Evolutionary conservation across 495 filamentous ascomycete genomes (phyloP).

Genomic region (Neurospora cerealis): DNA sequence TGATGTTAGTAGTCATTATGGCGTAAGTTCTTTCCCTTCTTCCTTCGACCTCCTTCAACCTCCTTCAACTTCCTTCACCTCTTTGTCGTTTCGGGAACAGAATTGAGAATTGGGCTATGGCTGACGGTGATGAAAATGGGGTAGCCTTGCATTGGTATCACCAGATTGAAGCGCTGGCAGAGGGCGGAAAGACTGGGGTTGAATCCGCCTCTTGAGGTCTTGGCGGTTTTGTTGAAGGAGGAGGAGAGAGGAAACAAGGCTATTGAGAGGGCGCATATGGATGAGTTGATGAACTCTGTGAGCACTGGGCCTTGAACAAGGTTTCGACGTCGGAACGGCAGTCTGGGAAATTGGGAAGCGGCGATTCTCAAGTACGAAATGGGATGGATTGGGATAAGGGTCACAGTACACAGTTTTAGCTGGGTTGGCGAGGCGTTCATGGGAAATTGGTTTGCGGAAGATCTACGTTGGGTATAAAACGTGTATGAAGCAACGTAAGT

Average conservation of each 20-base stretch:
- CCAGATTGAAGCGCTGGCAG: conserved; percentile 76
- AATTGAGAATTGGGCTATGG: not conserved
- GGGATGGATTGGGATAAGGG: not conserved
- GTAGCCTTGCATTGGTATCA: conserved; percentile 82
- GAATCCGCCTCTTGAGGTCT: conserved; percentile 83
- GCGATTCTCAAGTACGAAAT: not conserved
- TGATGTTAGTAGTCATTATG: conserved; percentile 80
- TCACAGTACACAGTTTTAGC: not conserved
- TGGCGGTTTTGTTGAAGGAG: conserved; percentile 71
- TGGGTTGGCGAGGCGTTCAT: not conserved
- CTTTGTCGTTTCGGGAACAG: no score
- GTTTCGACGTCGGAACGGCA: not conserved
- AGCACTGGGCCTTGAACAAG: conserved; percentile 13
- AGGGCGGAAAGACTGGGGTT: conserved; percentile 70
- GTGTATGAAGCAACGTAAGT: not conserved
- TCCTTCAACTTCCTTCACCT: no score
- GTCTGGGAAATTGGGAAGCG: not conserved
- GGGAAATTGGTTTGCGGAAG: not conserved
- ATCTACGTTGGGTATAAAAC: not conserved
- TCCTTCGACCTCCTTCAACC: not conserved
- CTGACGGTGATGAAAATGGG: not conserved
- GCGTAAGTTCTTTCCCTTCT: conserved; percentile 48
- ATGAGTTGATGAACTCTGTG: conserved; percentile 68
- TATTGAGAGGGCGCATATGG: conserved; percentile 62
- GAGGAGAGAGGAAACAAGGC: conserved; percentile 39